phyloP scores from a whole-genome alignment of 1,284 basidiomycete species.

The Ceratobasidium papillatum region DNA sequence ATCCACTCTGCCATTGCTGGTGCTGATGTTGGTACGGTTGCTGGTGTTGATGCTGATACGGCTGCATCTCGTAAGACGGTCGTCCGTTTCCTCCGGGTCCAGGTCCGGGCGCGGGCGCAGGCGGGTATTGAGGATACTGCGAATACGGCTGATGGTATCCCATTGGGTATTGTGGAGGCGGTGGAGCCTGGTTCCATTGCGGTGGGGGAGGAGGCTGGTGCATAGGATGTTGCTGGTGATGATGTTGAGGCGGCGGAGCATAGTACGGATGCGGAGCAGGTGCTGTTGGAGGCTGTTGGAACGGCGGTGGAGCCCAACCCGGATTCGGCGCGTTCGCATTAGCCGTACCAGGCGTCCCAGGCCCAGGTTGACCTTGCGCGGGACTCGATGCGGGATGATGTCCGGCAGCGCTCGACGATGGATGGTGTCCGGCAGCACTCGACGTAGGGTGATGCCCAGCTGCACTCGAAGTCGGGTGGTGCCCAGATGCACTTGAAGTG shows the following conservation, averaged over 20 bases:
- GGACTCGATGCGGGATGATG: constrained; percentile 3
- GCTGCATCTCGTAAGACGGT: constrained; percentile 28
- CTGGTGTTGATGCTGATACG: constrained; percentile 45
- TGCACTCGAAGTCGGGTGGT: neutral
- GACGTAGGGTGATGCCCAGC: neutral
- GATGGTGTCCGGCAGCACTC: neutral
- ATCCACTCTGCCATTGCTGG: constrained; percentile 9
- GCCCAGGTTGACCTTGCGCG: constrained; percentile 6
- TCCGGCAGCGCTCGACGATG: neutral
- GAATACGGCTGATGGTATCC: constrained; percentile 40
- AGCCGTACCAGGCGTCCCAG: neutral
- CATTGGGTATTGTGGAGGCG: constrained; percentile 42
- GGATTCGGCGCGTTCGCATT: constrained; percentile 3
- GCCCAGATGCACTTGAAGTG: neutral
- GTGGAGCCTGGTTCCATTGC: constrained; percentile 36
- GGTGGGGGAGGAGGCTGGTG: constrained; percentile 43
- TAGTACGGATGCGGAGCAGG: constrained; percentile 30
- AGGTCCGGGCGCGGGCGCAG: constrained; percentile 35
- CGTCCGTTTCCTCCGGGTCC: constrained; percentile 26
- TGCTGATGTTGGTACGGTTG: constrained; percentile 37
- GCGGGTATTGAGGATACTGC: constrained; percentile 44
- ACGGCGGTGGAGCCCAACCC: constrained; percentile 14
- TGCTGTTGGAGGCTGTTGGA: constrained; percentile 42
- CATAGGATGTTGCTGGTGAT: constrained; percentile 43
- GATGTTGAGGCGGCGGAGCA: constrained; percentile 41